Evolutionary conservation across 2,329 filamentous ascomycete genomes (phyloP), one percentile per base, ranked within the genome.

Genomic region (Cladobotryum mycophilum): DNA sequence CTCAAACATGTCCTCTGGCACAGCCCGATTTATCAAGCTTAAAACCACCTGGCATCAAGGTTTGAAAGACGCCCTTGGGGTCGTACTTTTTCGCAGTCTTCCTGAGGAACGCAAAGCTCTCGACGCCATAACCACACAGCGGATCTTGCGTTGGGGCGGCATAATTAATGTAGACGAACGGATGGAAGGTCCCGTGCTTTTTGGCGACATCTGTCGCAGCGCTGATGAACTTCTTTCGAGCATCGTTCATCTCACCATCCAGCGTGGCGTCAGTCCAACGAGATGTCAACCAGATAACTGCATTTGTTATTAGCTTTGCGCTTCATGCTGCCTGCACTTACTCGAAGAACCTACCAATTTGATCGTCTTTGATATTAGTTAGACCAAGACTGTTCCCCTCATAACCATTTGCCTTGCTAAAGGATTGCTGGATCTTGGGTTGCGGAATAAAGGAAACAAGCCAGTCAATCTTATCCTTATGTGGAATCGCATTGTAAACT

Each of bases 111-210:
- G 58, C 25, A 11, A 69, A 48, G 33, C 70, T 74, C 6, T 62
- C 60, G 12, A 56, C 49, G 0, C 71, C 71, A 49, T 74, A 75
- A 4, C 66, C 57, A 30, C 53, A 49, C 33, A 74, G 56, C 1
- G 69, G 66, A 36, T 69, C 60, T 53, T 75, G 71, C 17, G 58
- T 61, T 34, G 57, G 52, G 25, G 63, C 61, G 5, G 70, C 71
- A 49, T 76, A 76, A 57, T 76, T 75, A 46, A 74, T 63, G 55
- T 73, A 75, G 30, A 58, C 38, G 42, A 56, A 56, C 2, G 50
- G 47, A 14, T n/a, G 36, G 37, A 49, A 53, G 3, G 47, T 49
- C 25, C 34, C 40, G 36, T 56, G 45, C 17, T 45, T 40, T 41
- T 53, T 48, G 18, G 44, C 48, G 15, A 50, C 53, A 25, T 44